phyloP scores from a whole-genome alignment of 2,329 filamentous ascomycete species.

The Metarhizium robertsii region DNA sequence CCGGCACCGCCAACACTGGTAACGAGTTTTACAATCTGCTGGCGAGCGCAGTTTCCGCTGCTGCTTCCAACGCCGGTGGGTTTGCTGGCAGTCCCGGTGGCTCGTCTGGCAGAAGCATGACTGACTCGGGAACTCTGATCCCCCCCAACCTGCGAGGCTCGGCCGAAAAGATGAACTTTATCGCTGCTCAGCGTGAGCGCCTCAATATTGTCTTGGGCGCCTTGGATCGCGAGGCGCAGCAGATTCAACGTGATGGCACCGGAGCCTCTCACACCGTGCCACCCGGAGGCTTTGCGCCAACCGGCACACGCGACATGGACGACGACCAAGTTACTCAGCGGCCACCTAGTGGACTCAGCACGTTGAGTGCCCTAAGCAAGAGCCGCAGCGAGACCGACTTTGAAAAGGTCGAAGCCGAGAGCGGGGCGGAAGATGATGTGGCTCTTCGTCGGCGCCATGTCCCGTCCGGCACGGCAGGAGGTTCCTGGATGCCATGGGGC shows the following conservation, averaged over 20 bases:
- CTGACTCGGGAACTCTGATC: conserved; percentile 52
- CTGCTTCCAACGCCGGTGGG: conserved; percentile 39
- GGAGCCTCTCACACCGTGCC: conserved; percentile 4
- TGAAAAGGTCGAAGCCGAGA: conserved; percentile 76
- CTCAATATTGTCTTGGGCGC: conserved; percentile 66
- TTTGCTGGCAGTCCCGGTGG: conserved; percentile 17
- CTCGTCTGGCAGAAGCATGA: conserved; percentile 6
- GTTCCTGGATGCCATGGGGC: conserved; percentile 41
- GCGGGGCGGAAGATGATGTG: conserved; percentile 45
- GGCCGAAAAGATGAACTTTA: conserved; percentile 62
- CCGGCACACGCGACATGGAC: conserved; percentile 16
- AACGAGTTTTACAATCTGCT: conserved; percentile 71
- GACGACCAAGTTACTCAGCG: conserved; percentile 28
- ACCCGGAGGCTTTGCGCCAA: conserved; percentile 5
- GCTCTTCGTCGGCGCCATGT: conserved; percentile 23
- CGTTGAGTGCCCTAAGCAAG: conserved; percentile 56
- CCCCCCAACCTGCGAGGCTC: conserved; percentile 57
- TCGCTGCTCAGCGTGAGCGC: conserved; percentile 69
- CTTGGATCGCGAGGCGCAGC: conserved; percentile 68
- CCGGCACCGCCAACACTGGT: conserved; percentile 34
- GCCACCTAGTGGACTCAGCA: conserved; percentile 38
- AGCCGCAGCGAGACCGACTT: conserved; percentile 84
- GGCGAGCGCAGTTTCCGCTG: conserved; percentile 60
- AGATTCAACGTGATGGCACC: conserved; percentile 36
- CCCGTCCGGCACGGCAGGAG: conserved; percentile 11